Percentiles rank a stretch among this genome's conserved stretches.
phyloP scores from a whole-genome alignment of 1,284 basidiomycete genomes.

The Pseudozyma flocculosa region DNA sequence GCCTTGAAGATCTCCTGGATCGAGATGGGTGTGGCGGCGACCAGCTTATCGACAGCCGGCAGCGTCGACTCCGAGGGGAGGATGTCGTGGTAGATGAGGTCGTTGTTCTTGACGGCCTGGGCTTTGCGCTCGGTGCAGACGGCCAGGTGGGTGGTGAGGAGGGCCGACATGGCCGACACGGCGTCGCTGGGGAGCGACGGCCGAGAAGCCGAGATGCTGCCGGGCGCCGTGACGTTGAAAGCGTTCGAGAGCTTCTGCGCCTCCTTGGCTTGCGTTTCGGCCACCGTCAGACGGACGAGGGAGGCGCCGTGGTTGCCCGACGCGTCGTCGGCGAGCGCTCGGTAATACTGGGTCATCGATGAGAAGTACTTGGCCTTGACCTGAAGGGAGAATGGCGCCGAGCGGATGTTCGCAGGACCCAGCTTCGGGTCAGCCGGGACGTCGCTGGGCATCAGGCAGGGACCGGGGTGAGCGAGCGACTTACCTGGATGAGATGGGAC shows the following conservation, averaged over 20 bases:
- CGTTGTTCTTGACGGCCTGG: conserved; percentile 85
- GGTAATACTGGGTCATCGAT: conserved; percentile 84
- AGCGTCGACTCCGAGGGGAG: conserved; percentile 78
- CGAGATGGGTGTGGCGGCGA: conserved; percentile 75
- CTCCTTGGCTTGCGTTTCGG: conserved; percentile 82
- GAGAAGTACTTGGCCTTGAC: conserved; percentile 87
- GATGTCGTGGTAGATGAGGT: conserved; percentile 96
- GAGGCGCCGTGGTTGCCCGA: conserved; percentile 81
- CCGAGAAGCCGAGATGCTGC: conserved; percentile 58
- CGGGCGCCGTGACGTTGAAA: conserved; percentile 73
- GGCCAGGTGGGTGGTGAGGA: conserved; percentile 78
- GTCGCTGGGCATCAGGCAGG: too few relatives aligned
- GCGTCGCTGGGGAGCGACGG: conserved; percentile 87
- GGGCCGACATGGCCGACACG: conserved; percentile 72
- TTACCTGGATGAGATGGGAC: conserved; percentile 78
- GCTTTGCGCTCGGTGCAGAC: conserved; percentile 74
- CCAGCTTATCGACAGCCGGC: conserved; percentile 75
- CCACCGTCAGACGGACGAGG: conserved; percentile 75
- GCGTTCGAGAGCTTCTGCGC: conserved; percentile 70
- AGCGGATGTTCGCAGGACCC: too few relatives aligned
- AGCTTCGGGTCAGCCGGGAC: too few relatives aligned
- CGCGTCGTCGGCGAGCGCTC: conserved; percentile 74
- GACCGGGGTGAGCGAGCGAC: conserved; percentile 23
- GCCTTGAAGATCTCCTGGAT: conserved; percentile 92
- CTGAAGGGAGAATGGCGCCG: too few relatives aligned